Conservation (phyloP, 2,329 filamentous ascomycete species). For the Aureobasidium leucospermi region DNA sequence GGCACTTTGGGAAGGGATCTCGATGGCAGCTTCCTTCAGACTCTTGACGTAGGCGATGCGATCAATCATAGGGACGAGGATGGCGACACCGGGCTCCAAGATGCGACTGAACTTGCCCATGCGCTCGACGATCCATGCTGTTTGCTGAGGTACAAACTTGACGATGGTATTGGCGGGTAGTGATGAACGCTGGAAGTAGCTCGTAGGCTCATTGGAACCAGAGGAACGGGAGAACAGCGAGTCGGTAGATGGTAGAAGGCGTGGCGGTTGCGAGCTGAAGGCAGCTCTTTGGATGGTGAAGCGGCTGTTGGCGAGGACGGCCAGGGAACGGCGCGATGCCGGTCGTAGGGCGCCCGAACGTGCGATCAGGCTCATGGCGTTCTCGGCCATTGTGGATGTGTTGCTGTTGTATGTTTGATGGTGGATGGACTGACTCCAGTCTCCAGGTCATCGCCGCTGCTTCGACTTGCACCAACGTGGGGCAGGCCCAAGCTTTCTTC, state of each 20-base stretch:
- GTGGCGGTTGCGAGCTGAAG: constrained; percentile 16
- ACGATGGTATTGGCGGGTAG: constrained; percentile 91
- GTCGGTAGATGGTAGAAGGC: constrained; percentile 24
- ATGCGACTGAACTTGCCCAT: constrained; percentile 98
- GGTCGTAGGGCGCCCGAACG: constrained; percentile 33
- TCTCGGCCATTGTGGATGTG: constrained; percentile 1
- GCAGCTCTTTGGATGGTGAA: constrained; percentile 15
- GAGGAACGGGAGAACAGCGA: constrained; percentile 27
- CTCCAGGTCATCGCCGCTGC: background rate
- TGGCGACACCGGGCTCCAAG: constrained; percentile 80
- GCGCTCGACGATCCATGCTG: constrained; percentile 98
- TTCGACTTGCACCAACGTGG: background rate
- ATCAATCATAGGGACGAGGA: constrained; percentile 85
- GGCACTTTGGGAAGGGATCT: constrained; percentile 94
- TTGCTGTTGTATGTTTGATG: background rate
- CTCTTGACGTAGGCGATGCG: constrained; percentile 97
- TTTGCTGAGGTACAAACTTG: constrained; percentile 98
- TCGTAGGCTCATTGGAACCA: constrained; percentile 23
- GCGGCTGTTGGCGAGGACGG: constrained; percentile 26
- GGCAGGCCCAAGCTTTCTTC: constrained; percentile 1
- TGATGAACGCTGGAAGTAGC: constrained; percentile 40
- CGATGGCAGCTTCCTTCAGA: constrained; percentile 89
- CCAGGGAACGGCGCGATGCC: constrained; percentile 26
- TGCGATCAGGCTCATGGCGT: background rate
- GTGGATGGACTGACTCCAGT: background rate